A percentile compares a stretch with the other conserved stretches of the same genome.
These are phyloP conservation scores for Fusarium aywerte DNA, from an alignment of 2,329 filamentous ascomycete genomes.

Conservation along the genomic window DNA sequence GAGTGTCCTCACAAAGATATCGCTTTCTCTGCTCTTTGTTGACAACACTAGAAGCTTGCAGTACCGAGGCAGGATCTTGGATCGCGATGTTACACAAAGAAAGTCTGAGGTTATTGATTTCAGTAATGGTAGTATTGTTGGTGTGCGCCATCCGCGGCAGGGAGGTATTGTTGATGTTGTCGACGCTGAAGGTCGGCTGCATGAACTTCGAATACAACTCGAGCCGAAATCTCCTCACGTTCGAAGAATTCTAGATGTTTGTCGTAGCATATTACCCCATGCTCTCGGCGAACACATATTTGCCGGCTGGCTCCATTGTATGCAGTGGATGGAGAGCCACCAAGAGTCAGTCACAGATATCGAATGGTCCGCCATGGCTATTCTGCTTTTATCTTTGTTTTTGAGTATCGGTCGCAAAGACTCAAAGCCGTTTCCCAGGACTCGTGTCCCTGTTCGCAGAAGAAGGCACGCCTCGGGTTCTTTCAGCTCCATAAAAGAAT, in stretches of 20 bases:
- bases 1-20: constrained; percentile 75
- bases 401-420: constrained; percentile 65
- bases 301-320: constrained; percentile 77
- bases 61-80: constrained; percentile 62
- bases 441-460: constrained; percentile 47
- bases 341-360: constrained; percentile 59
- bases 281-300: constrained; percentile 69
- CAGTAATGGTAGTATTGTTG: constrained; percentile 60
- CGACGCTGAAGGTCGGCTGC: constrained; percentile 69
- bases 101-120: constrained; percentile 60
- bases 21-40: constrained; percentile 68
- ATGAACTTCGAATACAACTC: constrained; percentile 75
- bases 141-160: constrained; percentile 67
- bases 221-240: constrained; percentile 73
- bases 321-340: constrained; percentile 72
- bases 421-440: constrained; percentile 39
- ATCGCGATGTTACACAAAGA: constrained; percentile 62
- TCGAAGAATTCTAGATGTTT: constrained; percentile 67
- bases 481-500: constrained; percentile 51
- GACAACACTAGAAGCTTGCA: constrained; percentile 70
- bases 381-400: constrained; percentile 72
- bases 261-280: constrained; percentile 71
- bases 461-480: constrained; percentile 51
- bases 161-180: constrained; percentile 73
- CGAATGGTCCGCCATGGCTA: constrained; percentile 77